Conservation (phyloP, 2,329 filamentous ascomycete species). For the Bipolaris oryzae region DNA sequence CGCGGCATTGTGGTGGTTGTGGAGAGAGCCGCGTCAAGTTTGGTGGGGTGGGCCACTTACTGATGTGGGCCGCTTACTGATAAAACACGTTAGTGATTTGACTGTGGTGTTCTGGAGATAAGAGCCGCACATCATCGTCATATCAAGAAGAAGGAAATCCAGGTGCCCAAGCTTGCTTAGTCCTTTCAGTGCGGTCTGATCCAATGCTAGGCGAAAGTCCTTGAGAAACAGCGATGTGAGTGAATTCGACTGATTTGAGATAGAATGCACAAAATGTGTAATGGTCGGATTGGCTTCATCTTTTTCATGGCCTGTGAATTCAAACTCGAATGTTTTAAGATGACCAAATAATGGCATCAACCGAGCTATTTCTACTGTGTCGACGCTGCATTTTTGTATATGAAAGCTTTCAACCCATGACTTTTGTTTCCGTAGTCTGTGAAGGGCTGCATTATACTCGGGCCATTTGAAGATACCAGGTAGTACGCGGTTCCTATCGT, state of each 20-base stretch:
- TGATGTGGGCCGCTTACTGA: too few species aligned
- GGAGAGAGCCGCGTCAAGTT: too few species aligned
- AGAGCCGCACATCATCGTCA: neutral
- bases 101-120: neutral
- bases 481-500: neutral
- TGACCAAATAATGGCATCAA: neutral
- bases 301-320: neutral
- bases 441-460: neutral
- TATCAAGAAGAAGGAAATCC: neutral
- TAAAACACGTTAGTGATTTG: neutral
- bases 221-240: conserved; percentile 1
- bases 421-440: conserved; percentile 1
- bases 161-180: neutral
- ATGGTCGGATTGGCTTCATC: neutral
- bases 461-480: neutral
- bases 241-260: conserved; percentile 2
- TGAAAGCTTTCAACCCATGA: conserved; percentile 7
- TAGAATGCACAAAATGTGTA: neutral
- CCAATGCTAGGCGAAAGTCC: neutral
- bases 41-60: too few species aligned
- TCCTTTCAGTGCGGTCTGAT: neutral
- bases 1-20: too few species aligned
- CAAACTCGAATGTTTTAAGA: conserved; percentile 8
- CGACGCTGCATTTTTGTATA: neutral
- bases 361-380: neutral